Base-by-base conservation (phyloP, 352 stramenopile genomes). In the Pythium phragmitis region DNA sequence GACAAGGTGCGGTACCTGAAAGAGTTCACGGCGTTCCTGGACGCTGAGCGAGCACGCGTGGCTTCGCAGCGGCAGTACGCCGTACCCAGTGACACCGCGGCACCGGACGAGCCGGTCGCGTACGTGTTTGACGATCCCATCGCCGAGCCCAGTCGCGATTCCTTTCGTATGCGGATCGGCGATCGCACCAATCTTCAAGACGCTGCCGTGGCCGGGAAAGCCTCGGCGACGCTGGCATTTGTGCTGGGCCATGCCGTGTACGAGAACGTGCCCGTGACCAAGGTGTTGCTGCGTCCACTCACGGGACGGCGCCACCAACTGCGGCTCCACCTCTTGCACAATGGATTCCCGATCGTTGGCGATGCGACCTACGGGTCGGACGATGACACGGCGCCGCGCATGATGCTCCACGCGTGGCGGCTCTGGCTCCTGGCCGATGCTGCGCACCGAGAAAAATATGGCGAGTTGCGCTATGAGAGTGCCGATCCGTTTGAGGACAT, bases 331-430 rank as follows among this genome's bases (percentile, higher is more conserved):
- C 62, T 91, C 12, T 73, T 80, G 4, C 80, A 92, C 52, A 73
- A 89, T 53, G 82, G 82, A 8, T 92, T 87, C 49, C 85, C 85
- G 17, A 94, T 94, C 17, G 62, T 85, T 1, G 85, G 85, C 19
- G 85, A 94, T 47, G 85, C 84, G 26, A 94, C 85, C 12, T 94
- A 94, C 30, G 82, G 77, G 12, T 75, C 70, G 14, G 60, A 82
- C 16, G 68, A 86, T 7, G 82, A 92, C 34, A 67, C 77, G 14
- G 80, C 85, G 19, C 75, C 79, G 17, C 81, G 85, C n/a, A 94
- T 94, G 82, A 92, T 94, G 85, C 57, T 94, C 17, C 85, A 94
- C 55, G 85, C 85, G 21, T 94, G 85, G 85, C 80, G 80, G 42
- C 83, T 94, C 43, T 90, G 85, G 80, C 74, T 94, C 50, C 81